Evolutionary conservation across 305 asterid genomes (phyloP).

Genomic region (Coffea humblotiana): DNA sequence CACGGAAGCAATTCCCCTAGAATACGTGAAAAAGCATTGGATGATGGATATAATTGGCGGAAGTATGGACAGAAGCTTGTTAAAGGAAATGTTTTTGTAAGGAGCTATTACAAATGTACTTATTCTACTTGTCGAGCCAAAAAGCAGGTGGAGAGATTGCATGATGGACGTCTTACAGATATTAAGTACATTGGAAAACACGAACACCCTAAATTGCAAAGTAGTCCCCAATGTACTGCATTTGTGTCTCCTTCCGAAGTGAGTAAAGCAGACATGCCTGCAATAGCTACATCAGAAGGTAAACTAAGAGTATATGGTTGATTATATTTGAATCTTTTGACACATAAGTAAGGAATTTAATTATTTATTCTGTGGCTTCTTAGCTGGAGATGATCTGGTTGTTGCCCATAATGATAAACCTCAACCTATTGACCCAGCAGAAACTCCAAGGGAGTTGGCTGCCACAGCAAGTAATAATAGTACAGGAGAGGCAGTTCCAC

Average conservation of each 20-base stretch:
- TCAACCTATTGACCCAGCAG: constrained; percentile 37
- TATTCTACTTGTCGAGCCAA: constrained; percentile 64
- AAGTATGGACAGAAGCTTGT: constrained; percentile 96
- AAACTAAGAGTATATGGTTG: constrained; percentile 16
- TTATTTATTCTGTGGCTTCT: constrained; percentile 18
- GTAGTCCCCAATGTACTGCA: constrained; percentile 39
- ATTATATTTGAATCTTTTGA: not conserved
- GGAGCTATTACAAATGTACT: constrained; percentile 93
- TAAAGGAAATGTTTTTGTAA: constrained; percentile 75
- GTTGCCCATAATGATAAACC: constrained; percentile 29
- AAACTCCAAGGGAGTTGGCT: constrained; percentile 28
- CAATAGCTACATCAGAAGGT: constrained; percentile 45
- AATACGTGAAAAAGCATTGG: constrained; percentile 53
- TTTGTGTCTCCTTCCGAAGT: constrained; percentile 35
- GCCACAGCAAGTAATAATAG: constrained; percentile 40
- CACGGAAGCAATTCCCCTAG: constrained; percentile 42
- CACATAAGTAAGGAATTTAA: constrained; percentile 14
- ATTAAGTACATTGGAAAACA: constrained; percentile 70
- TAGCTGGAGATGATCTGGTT: constrained; percentile 23
- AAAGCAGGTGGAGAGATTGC: constrained; percentile 83
- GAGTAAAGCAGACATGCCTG: constrained; percentile 34
- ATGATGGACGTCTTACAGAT: constrained; percentile 65
- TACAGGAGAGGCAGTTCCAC: constrained; percentile 30
- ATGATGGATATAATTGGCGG: constrained; percentile 95
- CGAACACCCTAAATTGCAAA: constrained; percentile 67